A percentile compares a stretch with the other conserved stretches of the same genome.
phyloP scores from a whole-genome alignment of 805 yeast species.

The Diddensiella caesifluorescens region DNA sequence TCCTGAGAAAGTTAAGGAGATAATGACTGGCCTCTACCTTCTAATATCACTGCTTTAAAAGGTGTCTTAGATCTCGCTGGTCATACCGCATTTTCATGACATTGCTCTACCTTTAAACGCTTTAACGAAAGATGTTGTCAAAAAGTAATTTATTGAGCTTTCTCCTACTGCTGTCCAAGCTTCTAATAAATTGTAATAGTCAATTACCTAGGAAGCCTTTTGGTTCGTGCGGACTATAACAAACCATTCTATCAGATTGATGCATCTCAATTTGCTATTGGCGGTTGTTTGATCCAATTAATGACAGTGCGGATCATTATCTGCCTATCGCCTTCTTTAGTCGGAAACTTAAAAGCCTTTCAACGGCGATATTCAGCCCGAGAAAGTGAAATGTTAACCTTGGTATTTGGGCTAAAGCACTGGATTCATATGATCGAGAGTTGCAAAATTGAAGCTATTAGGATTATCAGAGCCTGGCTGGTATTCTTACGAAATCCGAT shows the following conservation, averaged over 20 bases:
- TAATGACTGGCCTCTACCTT: not conserved
- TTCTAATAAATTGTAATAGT: not conserved
- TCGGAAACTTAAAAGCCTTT: not conserved
- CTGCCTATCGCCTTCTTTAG: conserved; percentile 1
- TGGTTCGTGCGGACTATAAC: not conserved
- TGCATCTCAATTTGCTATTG: conserved; percentile 1
- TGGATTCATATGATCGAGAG: not conserved
- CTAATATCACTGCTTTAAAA: not conserved
- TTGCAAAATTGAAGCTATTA: not conserved
- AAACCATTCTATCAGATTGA: not conserved
- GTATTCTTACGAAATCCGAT: not conserved
- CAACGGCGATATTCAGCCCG: not conserved
- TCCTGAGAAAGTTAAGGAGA: not conserved
- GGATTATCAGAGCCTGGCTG: not conserved
- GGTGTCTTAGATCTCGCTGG: not conserved
- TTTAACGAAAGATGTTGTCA: no score
- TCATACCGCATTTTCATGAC: not conserved
- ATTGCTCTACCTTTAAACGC: not conserved
- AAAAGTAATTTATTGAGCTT: no score
- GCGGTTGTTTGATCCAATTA: not conserved
- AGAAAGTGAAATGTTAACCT: not conserved
- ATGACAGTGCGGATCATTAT: not conserved
- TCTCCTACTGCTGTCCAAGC: not conserved
- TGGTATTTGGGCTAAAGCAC: not conserved
- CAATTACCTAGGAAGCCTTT: not conserved